phyloP scores from a whole-genome alignment of 805 yeast genomes.

The Lipomyces mesembrius region DNA sequence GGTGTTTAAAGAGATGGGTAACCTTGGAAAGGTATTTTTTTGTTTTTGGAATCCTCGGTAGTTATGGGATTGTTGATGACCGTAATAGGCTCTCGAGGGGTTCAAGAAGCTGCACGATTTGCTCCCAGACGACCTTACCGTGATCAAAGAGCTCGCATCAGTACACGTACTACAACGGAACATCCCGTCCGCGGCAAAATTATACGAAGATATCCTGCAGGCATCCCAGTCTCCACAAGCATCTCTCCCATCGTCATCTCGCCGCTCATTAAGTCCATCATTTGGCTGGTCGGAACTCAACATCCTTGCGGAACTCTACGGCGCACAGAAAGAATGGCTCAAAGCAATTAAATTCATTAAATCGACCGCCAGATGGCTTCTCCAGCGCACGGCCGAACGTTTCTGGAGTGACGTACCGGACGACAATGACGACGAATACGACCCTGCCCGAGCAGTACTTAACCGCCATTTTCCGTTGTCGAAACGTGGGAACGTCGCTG shows the following conservation, averaged over 20 bases:
- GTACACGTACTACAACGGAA: slow-evolving; percentile 46
- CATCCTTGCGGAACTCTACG: slow-evolving; percentile 77
- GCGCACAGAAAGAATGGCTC: slow-evolving; percentile 66
- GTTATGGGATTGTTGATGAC: background rate
- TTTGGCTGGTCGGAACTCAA: slow-evolving; percentile 92
- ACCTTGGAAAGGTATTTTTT: slow-evolving; percentile 54
- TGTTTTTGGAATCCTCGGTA: background rate
- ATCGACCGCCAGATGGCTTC: slow-evolving; percentile 81
- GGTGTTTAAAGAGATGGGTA: slow-evolving; percentile 68
- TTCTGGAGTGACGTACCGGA: slow-evolving; percentile 69
- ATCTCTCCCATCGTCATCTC: slow-evolving; percentile 41
- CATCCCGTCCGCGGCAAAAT: slow-evolving; percentile 38
- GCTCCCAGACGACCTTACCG: slow-evolving; percentile 63
- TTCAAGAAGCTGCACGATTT: slow-evolving; percentile 61
- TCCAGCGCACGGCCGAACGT: slow-evolving; percentile 62
- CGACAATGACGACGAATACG: slow-evolving; percentile 61
- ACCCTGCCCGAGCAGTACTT: slow-evolving; percentile 35
- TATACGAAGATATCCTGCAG: slow-evolving; percentile 40
- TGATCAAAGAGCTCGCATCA: slow-evolving; percentile 63
- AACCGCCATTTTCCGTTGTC: slow-evolving; percentile 33
- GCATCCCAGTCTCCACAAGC: slow-evolving; percentile 24
- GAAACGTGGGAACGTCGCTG: slow-evolving; percentile 42
- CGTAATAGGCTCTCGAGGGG: slow-evolving; percentile 63
- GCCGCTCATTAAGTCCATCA: slow-evolving; percentile 65
- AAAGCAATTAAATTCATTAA: slow-evolving; percentile 70